phyloP scores from a whole-genome alignment of 148 eudicot species.

The Heliosperma pusillum region DNA sequence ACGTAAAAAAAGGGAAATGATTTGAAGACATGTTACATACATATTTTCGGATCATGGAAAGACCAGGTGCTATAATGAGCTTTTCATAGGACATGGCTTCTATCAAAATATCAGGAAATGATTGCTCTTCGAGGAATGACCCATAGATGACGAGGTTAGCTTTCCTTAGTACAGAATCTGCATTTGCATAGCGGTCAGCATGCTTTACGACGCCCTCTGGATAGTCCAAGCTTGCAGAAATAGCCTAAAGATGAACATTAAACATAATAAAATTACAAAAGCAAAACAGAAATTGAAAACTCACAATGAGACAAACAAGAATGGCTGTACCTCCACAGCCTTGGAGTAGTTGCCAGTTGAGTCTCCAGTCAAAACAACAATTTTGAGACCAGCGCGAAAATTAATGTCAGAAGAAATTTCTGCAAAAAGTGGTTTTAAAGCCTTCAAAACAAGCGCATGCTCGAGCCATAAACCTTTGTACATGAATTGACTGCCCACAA shows the following conservation, averaged over 20 bases:
- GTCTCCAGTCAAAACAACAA: conserved; percentile 61
- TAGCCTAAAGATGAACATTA: conserved; percentile 43
- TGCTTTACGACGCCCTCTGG: conserved; percentile 68
- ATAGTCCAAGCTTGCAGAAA: conserved; percentile 57
- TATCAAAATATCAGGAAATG: conserved; percentile 70
- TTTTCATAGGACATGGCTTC: conserved; percentile 84
- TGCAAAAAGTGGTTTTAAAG: conserved; percentile 57
- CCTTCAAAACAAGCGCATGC: conserved; percentile 83
- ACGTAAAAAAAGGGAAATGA: background rate
- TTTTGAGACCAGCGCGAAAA: conserved; percentile 49
- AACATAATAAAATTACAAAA: conserved; percentile 16
- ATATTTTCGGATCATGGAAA: conserved; percentile 61
- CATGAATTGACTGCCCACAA: conserved; percentile 72
- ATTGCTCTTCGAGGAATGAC: conserved; percentile 74
- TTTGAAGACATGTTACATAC: conserved; percentile 42
- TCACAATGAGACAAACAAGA: background rate
- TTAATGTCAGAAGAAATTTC: conserved; percentile 37
- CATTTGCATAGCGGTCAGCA: conserved; percentile 43
- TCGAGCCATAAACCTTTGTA: conserved; percentile 92
- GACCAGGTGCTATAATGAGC: conserved; percentile 76
- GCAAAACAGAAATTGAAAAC: background rate
- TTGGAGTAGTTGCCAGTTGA: conserved; percentile 61
- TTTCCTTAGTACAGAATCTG: conserved; percentile 42
- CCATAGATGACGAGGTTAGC: conserved; percentile 78
- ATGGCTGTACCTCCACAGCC: conserved; percentile 65